Evolutionary conservation across 331 rosid genomes (phyloP).

Genomic region (Saraca asoca): DNA sequence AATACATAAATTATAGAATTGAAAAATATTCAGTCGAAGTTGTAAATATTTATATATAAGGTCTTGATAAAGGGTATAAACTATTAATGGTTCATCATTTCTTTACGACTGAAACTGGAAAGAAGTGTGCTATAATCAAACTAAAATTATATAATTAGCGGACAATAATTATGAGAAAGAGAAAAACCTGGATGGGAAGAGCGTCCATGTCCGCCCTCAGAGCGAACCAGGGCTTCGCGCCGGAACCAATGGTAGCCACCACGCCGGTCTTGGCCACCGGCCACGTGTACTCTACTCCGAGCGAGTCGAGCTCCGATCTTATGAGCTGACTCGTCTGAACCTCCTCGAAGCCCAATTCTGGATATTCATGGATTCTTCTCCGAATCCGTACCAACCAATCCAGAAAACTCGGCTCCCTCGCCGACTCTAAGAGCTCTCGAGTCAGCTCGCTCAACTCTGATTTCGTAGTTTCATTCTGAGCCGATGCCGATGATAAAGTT

Average conservation of each 20-base stretch:
- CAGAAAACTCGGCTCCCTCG: slow-evolving; percentile 43
- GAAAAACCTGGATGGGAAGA: slow-evolving; percentile 53
- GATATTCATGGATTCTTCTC: slow-evolving; percentile 56
- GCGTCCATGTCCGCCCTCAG: slow-evolving; percentile 68
- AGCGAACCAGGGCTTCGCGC: slow-evolving; percentile 53
- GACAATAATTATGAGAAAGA: background rate
- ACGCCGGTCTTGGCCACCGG: slow-evolving; percentile 55
- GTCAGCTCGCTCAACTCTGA: slow-evolving; percentile 36
- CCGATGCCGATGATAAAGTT: too few relatives aligned
- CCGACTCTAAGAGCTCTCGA: slow-evolving; percentile 44
- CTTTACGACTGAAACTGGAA: too few relatives aligned
- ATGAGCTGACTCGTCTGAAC: slow-evolving; percentile 48
- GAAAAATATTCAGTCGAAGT: too few relatives aligned
- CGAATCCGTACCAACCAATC: slow-evolving; percentile 45
- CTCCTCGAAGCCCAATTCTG: slow-evolving; percentile 57
- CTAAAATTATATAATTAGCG: too few relatives aligned
- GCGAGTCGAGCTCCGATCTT: slow-evolving; percentile 51
- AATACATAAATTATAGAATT: too few relatives aligned
- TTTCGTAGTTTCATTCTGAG: background rate
- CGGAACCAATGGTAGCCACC: slow-evolving; percentile 52
- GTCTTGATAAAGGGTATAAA: too few relatives aligned
- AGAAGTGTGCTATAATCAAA: too few relatives aligned
- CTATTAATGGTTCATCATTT: too few relatives aligned
- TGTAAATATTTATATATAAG: too few relatives aligned
- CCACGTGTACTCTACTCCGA: slow-evolving; percentile 48